Conservation (phyloP, 345 rosid genomes). For the Noccaea caerulescens region DNA sequence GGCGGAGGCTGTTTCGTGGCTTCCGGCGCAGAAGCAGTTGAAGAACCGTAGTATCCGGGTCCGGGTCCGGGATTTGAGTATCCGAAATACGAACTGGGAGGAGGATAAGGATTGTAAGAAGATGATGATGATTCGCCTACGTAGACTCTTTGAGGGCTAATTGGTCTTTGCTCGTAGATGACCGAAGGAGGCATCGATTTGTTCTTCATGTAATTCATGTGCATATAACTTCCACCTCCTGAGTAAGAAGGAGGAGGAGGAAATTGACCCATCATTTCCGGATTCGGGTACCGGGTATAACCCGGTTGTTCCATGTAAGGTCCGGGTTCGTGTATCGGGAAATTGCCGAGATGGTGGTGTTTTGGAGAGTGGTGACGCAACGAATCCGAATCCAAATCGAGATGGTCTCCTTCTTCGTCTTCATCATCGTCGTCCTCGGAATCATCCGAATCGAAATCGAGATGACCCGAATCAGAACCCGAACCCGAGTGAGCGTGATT, state of each 20-base stretch:
- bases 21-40: conserved; percentile 41
- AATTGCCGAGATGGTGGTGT: conserved; percentile 43
- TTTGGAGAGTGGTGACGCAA: conserved; percentile 59
- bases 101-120: conserved; percentile 44
- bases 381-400: conserved; percentile 41
- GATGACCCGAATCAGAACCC: conserved; percentile 67
- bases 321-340: conserved; percentile 24
- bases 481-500: conserved; percentile 63
- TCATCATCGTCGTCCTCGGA: conserved; percentile 57
- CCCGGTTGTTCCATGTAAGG: conserved; percentile 43
- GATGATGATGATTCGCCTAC: conserved; percentile 69
- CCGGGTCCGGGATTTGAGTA: conserved; percentile 47
- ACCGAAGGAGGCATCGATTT: conserved; percentile 62
- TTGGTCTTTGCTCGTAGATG: conserved; percentile 68
- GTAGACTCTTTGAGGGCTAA: conserved; percentile 54
- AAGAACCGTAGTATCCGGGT: conserved; percentile 47
- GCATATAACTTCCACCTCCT: conserved; percentile 53
- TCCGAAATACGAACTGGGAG: conserved; percentile 40
- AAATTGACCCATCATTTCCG: conserved; percentile 38
- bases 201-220: conserved; percentile 86
- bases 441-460: conserved; percentile 62
- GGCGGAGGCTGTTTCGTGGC: conserved; percentile 72
- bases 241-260: conserved; percentile 26
- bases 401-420: conserved; percentile 52
- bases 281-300: conserved; percentile 40